phyloP scores from a whole-genome alignment of 331 rosid species.

The Telfairia occidentalis region DNA sequence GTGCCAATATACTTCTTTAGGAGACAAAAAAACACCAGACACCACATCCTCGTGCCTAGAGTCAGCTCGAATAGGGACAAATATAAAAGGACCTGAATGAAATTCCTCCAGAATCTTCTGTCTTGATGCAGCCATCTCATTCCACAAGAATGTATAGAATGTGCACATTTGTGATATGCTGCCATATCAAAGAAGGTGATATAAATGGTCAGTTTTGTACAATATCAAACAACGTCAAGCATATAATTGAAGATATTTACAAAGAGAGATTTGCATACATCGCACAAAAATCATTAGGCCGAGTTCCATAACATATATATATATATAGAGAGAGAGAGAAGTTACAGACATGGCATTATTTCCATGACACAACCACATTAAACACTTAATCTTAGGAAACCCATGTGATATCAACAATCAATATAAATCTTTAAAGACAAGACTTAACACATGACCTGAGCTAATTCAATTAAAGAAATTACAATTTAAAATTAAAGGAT shows the following conservation, averaged over 20 bases:
- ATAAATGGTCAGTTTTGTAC: slow-evolving; percentile 9
- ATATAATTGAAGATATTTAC: neutral
- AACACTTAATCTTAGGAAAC: neutral
- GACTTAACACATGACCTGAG: neutral
- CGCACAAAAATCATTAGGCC: neutral
- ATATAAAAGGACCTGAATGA: slow-evolving; percentile 59
- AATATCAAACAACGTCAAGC: slow-evolving; percentile 7
- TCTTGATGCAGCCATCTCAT: slow-evolving; percentile 55
- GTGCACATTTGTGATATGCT: slow-evolving; percentile 74
- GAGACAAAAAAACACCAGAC: slow-evolving; percentile 51
- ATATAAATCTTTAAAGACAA: neutral
- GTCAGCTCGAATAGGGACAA: slow-evolving; percentile 48
- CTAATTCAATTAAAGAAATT: neutral
- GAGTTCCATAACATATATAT: no score
- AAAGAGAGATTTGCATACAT: neutral
- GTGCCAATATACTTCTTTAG: slow-evolving; percentile 60
- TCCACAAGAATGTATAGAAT: slow-evolving; percentile 67
- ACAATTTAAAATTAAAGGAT: neutral
- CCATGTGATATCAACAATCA: neutral
- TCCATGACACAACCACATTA: neutral
- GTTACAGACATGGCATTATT: neutral
- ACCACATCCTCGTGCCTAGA: slow-evolving; percentile 41
- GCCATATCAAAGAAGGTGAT: slow-evolving; percentile 17
- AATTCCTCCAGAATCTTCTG: slow-evolving; percentile 44
- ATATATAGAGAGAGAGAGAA: no score